phyloP scores from a whole-genome alignment of 352 stramenopile species.

The Globisporangium emineosum region DNA sequence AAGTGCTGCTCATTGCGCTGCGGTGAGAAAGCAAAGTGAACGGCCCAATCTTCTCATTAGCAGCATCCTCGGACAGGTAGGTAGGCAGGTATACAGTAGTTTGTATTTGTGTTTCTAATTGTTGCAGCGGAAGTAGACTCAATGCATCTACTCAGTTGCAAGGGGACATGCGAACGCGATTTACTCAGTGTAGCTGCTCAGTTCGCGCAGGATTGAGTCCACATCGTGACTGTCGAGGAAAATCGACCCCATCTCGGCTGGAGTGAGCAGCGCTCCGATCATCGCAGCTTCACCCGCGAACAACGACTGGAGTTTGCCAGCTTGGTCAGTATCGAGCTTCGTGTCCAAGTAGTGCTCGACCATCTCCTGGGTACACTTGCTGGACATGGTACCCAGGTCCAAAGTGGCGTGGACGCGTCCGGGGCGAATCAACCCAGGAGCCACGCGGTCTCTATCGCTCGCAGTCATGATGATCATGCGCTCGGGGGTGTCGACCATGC shows the following conservation, averaged over 20 bases:
- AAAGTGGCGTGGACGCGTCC: slow-evolving; percentile 10
- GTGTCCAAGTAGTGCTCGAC: slow-evolving; percentile 41
- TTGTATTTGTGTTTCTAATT: background rate
- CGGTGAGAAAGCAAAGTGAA: slow-evolving; percentile 55
- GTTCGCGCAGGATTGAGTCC: slow-evolving; percentile 32
- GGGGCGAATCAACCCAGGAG: slow-evolving; percentile 8
- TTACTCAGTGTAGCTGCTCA: background rate
- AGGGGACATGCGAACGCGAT: background rate
- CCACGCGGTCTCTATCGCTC: background rate
- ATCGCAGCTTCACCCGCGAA: background rate
- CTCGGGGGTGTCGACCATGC: slow-evolving; percentile 11
- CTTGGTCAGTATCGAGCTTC: slow-evolving; percentile 46
- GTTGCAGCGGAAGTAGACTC: background rate
- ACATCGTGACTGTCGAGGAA: slow-evolving; percentile 40
- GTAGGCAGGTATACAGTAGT: background rate
- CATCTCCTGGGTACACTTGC: slow-evolving; percentile 9
- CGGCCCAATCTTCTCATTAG: slow-evolving; percentile 32
- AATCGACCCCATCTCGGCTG: slow-evolving; percentile 40
- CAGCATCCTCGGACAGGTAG: background rate
- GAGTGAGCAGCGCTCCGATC: slow-evolving; percentile 15
- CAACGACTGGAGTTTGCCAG: slow-evolving; percentile 20
- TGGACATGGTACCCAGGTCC: background rate
- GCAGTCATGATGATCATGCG: slow-evolving; percentile 15
- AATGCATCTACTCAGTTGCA: background rate
- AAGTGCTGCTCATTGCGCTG: slow-evolving; percentile 57